Evolutionary conservation across 176 grass and related monocot genomes (phyloP).

Genomic region (Hordeum vulgare): DNA sequence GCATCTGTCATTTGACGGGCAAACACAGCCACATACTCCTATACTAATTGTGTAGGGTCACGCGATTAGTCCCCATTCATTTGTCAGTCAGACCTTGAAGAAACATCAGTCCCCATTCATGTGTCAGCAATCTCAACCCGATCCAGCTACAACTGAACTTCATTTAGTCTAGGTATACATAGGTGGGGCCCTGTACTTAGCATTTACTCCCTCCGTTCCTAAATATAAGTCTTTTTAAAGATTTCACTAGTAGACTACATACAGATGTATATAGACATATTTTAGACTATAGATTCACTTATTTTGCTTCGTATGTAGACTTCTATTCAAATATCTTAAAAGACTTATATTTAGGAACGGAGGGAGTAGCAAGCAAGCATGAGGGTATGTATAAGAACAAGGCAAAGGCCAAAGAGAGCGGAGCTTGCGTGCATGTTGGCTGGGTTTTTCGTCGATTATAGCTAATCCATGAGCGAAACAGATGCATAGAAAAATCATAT

Average conservation of each 20-base stretch:
- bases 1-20: constrained; percentile 24
- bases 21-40: background rate
- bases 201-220: too few relatives aligned
- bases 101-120: background rate
- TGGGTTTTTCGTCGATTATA: background rate
- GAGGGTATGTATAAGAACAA: background rate
- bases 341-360: too few relatives aligned
- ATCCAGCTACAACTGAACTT: background rate
- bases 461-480: background rate
- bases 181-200: background rate
- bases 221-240: too few relatives aligned
- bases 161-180: background rate
- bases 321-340: too few relatives aligned
- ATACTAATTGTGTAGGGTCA: background rate
- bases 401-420: background rate
- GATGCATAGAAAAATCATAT: background rate
- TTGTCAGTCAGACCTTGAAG: background rate
- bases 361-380: background rate
- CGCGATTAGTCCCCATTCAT: background rate
- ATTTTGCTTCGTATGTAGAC: too few relatives aligned
- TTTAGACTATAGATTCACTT: too few relatives aligned
- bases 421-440: background rate
- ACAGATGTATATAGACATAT: too few relatives aligned
- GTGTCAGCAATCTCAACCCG: background rate
- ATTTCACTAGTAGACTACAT: too few relatives aligned